Evolutionary conservation across 176 grass and related monocot species (phyloP).

Genomic region (Paspalum notatum): DNA sequence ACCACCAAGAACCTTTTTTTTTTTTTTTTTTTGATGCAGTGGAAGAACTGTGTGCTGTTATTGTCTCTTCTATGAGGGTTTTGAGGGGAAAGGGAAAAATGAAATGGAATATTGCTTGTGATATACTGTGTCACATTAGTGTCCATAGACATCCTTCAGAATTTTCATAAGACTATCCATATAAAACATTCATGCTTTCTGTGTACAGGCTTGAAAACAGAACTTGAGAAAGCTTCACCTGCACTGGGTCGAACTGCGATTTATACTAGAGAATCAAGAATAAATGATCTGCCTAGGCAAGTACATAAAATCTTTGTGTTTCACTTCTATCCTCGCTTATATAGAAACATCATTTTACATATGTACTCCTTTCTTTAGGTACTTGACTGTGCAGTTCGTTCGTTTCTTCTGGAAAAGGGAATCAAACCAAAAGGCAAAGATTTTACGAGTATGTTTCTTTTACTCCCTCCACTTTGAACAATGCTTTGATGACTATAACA

Average conservation of each 20-base stretch:
- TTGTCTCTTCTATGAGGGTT: neutral
- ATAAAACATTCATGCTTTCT: constrained; percentile 35
- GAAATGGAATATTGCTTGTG: neutral
- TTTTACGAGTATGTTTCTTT: constrained; percentile 76
- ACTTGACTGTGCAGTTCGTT: constrained; percentile 92
- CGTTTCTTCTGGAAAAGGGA: constrained; percentile 99
- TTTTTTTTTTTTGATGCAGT: neutral
- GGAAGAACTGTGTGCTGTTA: neutral
- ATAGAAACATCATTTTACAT: constrained; percentile 9
- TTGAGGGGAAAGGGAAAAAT: neutral
- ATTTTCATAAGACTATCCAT: constrained; percentile 5
- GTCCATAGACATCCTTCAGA: neutral
- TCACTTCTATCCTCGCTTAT: constrained; percentile 10
- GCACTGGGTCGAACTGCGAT: constrained; percentile 69
- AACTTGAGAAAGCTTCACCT: constrained; percentile 93
- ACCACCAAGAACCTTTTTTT: neutral
- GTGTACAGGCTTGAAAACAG: constrained; percentile 80
- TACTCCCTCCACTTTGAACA: constrained; percentile 8
- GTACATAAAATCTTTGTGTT: constrained; percentile 22
- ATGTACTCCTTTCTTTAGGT: constrained; percentile 53
- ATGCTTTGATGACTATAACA: constrained; percentile 21
- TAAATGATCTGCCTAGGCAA: constrained; percentile 84
- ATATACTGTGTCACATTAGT: constrained; percentile 39
- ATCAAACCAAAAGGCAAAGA: constrained; percentile 99
- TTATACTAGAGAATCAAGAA: constrained; percentile 85